These are phyloP conservation scores for Mycena galopus DNA, from an alignment of 768 basidiomycete species.

Conservation along the genomic window DNA sequence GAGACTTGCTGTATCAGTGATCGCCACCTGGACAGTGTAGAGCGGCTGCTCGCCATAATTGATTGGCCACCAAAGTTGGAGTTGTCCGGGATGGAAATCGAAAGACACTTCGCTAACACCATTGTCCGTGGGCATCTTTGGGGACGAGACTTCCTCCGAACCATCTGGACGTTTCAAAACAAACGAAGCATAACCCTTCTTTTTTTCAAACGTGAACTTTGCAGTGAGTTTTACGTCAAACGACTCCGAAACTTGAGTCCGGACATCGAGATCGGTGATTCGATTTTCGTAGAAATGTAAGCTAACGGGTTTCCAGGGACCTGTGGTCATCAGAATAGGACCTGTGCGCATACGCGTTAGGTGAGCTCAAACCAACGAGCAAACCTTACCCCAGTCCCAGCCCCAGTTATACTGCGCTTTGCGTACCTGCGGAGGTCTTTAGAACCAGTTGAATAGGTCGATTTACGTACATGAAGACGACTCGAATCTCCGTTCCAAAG, in stretches of 20 bases:
- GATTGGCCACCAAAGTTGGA: slow-evolving; percentile 90
- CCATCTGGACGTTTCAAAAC: slow-evolving; percentile 65
- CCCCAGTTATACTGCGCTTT: slow-evolving; percentile 96
- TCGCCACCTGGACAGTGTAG: slow-evolving; percentile 70
- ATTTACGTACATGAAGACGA: slow-evolving; percentile 81
- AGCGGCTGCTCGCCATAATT: slow-evolving; percentile 86
- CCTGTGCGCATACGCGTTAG: slow-evolving; percentile 64
- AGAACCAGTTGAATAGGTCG: too few species aligned
- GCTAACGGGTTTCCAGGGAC: slow-evolving; percentile 87
- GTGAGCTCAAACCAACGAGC: too few species aligned
- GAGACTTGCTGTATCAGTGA: slow-evolving; percentile 66
- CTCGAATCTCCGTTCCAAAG: slow-evolving; percentile 95
- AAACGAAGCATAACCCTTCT: slow-evolving; percentile 58
- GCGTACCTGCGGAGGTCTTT: too few species aligned
- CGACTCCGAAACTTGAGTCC: slow-evolving; percentile 66
- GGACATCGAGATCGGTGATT: slow-evolving; percentile 76
- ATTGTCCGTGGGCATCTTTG: slow-evolving; percentile 50
- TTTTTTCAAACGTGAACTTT: slow-evolving; percentile 55
- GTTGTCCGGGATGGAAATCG: slow-evolving; percentile 64
- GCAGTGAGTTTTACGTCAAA: slow-evolving; percentile 67
- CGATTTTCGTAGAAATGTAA: slow-evolving; percentile 77
- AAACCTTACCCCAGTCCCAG: slow-evolving; percentile 80
- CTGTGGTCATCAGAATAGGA: slow-evolving; percentile 71
- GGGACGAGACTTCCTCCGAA: slow-evolving; percentile 55
- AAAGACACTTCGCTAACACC: slow-evolving; percentile 59